Conservation (phyloP, 305 asterid genomes). For the Fraxinus albicans region DNA sequence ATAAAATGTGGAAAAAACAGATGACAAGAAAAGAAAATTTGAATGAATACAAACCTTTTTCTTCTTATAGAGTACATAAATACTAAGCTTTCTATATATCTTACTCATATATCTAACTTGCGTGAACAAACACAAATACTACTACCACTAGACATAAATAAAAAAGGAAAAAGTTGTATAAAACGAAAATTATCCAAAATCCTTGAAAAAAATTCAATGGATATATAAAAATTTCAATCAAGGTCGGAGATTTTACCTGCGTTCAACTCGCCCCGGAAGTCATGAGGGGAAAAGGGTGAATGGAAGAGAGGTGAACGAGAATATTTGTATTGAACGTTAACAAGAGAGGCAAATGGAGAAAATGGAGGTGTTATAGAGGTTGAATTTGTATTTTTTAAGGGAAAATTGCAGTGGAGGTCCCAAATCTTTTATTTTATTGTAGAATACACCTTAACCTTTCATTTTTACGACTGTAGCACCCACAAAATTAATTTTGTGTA, state of each 20-base stretch:
- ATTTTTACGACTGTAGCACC: too few relatives aligned
- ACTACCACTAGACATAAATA: not conserved
- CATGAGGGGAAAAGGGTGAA: too few relatives aligned
- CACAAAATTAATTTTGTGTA: too few relatives aligned
- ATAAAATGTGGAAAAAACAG: not conserved
- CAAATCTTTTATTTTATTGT: too few relatives aligned
- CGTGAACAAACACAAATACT: slow-evolving; percentile 16
- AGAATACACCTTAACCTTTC: too few relatives aligned
- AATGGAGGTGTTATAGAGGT: too few relatives aligned
- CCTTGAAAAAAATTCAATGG: slow-evolving; percentile 12
- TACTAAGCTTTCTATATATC: not conserved
- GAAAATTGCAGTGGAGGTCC: too few relatives aligned
- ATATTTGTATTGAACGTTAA: too few relatives aligned
- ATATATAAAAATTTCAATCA: not conserved
- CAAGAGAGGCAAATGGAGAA: too few relatives aligned
- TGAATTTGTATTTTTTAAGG: too few relatives aligned
- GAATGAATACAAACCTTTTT: slow-evolving; percentile 14
- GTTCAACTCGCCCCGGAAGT: not conserved
- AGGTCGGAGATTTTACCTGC: slow-evolving; percentile 32
- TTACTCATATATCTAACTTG: slow-evolving; percentile 17
- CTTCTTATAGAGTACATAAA: not conserved
- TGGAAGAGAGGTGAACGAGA: too few relatives aligned
- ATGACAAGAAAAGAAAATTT: slow-evolving; percentile 9
- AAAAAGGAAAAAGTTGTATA: not conserved
- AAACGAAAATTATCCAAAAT: slow-evolving; percentile 23